Percentiles rank a stretch among this genome's conserved stretches.
Conservation (phyloP, 805 yeast species). For the Yamadazyma sp. region DNA sequence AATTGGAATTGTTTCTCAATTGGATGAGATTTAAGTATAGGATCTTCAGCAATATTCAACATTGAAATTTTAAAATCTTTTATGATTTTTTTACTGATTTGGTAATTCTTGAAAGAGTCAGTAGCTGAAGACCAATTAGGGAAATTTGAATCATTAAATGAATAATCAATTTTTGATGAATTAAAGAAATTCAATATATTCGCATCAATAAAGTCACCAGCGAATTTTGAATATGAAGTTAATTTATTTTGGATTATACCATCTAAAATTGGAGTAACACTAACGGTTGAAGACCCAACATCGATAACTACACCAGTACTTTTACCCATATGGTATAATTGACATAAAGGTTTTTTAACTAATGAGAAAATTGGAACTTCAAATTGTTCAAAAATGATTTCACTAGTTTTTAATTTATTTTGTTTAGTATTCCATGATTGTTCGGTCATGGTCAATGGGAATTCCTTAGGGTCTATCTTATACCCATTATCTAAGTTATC, state of each 20-base stretch:
- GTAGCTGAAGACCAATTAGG: constrained; percentile 12
- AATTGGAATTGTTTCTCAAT: constrained; percentile 7
- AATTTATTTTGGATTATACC: constrained; percentile 71
- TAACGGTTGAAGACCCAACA: constrained; percentile 65
- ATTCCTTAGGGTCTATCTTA: constrained; percentile 52
- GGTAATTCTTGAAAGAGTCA: constrained; percentile 35
- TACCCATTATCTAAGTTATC: constrained; percentile 40
- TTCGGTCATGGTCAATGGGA: constrained; percentile 63
- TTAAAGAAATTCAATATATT: constrained; percentile 52
- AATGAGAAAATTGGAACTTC: constrained; percentile 75
- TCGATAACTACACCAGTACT: constrained; percentile 79
- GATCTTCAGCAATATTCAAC: constrained; percentile 23
- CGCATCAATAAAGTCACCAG: constrained; percentile 79
- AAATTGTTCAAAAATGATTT: constrained; percentile 71
- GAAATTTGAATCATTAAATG: constrained; percentile 3
- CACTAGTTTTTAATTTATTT: constrained; percentile 55
- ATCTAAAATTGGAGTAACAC: constrained; percentile 74
- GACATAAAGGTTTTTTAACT: constrained; percentile 73
- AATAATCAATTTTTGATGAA: constrained; percentile 14
- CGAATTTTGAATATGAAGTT: constrained; percentile 64
- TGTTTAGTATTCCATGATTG: constrained; percentile 68
- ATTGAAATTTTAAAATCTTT: constrained; percentile 36
- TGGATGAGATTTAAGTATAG: constrained; percentile 9
- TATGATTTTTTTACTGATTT: constrained; percentile 30
- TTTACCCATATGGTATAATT: constrained; percentile 73